Conservation (phyloP, 2,329 filamentous ascomycete species). For the Beauveria bassiana region DNA sequence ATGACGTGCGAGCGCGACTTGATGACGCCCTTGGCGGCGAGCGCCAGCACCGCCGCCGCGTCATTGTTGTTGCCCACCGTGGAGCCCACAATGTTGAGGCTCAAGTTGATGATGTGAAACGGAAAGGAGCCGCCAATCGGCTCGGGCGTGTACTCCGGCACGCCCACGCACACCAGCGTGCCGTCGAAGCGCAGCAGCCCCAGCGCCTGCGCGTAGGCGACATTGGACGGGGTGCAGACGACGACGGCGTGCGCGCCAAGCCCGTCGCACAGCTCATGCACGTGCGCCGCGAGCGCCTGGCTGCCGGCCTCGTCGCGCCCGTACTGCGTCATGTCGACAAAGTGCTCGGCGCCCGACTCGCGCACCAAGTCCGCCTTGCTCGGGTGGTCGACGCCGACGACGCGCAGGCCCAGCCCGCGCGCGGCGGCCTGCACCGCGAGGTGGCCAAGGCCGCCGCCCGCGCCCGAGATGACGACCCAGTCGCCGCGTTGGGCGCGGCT, state of each 20-base stretch:
- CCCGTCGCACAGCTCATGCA: slow-evolving; percentile 16
- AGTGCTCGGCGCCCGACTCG: slow-evolving; percentile 19
- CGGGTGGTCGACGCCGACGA: slow-evolving; percentile 22
- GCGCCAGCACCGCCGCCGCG: slow-evolving; percentile 21
- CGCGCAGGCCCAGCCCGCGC: slow-evolving; percentile 18
- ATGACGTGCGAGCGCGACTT: slow-evolving; percentile 3
- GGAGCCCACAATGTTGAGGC: slow-evolving; percentile 39
- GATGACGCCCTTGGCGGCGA: slow-evolving; percentile 6
- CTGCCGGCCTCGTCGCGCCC: slow-evolving; percentile 23
- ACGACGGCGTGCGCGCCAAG: slow-evolving; percentile 16
- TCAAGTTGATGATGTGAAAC: slow-evolving; percentile 29
- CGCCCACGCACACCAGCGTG: slow-evolving; percentile 22
- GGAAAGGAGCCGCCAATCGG: slow-evolving; percentile 39
- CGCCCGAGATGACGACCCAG: slow-evolving; percentile 65
- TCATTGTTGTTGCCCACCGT: slow-evolving; percentile 43
- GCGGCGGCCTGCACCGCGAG: slow-evolving; percentile 69
- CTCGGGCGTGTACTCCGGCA: slow-evolving; percentile 16
- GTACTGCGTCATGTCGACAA: slow-evolving; percentile 38
- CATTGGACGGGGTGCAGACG: slow-evolving; percentile 18
- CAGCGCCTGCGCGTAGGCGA: slow-evolving; percentile 18
- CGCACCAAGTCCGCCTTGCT: slow-evolving; percentile 19
- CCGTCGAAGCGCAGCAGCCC: slow-evolving; percentile 21
- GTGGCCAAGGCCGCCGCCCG: slow-evolving; percentile 62
- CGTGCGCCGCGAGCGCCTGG: slow-evolving; percentile 28
- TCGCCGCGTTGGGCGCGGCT: slow-evolving; percentile 56